Evolutionary conservation across 257 asterid species (phyloP).

Genomic region (Nicotiana attenuata): DNA sequence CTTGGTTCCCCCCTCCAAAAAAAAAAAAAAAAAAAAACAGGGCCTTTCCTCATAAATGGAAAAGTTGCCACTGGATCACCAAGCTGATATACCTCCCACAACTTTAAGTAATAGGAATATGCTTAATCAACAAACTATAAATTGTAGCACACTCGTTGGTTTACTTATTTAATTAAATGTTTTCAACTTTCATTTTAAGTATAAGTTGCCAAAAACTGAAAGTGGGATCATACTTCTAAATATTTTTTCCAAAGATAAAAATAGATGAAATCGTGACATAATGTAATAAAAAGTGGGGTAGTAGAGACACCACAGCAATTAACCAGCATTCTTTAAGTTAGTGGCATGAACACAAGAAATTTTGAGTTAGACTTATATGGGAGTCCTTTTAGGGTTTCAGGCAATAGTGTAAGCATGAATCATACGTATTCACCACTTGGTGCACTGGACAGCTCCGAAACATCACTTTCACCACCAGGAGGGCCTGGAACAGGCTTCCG

Average conservation of each 20-base stretch:
- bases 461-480: conserved; percentile 72
- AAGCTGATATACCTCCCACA: neutral
- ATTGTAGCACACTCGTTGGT: neutral
- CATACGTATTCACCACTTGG: conserved; percentile 31
- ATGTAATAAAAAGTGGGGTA: neutral
- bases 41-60: neutral
- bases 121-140: neutral
- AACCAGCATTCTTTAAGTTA: neutral
- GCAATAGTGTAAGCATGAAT: neutral
- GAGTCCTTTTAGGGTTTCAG: neutral
- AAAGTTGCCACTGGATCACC: neutral
- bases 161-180: neutral
- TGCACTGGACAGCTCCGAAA: conserved; percentile 37
- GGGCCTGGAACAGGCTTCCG: conserved; percentile 92
- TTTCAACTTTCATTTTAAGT: neutral
- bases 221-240: neutral
- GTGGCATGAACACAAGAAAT: neutral
- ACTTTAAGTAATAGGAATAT: neutral
- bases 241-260: neutral
- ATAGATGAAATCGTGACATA: neutral
- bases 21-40: neutral
- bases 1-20: no score
- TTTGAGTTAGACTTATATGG: neutral
- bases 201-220: neutral
- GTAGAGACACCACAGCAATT: neutral